Base-by-base conservation (phyloP, 2,329 filamentous ascomycete genomes). In the Esteya vermicola region DNA sequence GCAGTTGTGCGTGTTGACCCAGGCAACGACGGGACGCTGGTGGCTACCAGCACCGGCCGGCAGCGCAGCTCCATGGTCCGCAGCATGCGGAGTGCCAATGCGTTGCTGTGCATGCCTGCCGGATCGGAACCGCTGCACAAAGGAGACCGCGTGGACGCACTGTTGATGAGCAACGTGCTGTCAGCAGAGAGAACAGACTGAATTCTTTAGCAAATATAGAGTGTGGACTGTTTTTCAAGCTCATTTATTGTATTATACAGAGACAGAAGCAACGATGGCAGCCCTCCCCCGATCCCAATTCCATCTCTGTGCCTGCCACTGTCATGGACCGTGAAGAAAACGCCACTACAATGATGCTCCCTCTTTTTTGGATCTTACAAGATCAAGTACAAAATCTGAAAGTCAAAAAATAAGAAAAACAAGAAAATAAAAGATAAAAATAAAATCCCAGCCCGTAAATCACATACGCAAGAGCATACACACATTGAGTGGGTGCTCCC, bases 41-140 rank as follows among this genome's bases (percentile, higher is more conserved):
- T 73, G 44, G 91, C 86, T 0, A 73, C 64, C 23, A 94, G 85
- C 52, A 98, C 91, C 0, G 91, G 91, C 6, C 78, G 81, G 4
- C 91, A 98, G 63, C 70, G 91, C 38, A 96, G 89, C 57, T 93
- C 84, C 14, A 74, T 78, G 45, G 86, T 98, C 3, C 85, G 86
- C 0, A 96, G 89, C 57, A 67, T 96, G 49, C 83, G 80, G 45
- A 79, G 81, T 18, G 89, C 91, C 3, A 98, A 98, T 64, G 85
- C 82, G 4, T 59, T 98, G 51, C 60, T 96, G 20, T 83, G 81
- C 50, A 62, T 93, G 60, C 81, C 82, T 0, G 66, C 69, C 27
- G 73, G 75, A 3, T 65, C 76, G 26, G 76, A 75, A 6, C 66
- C 65, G n/a, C 54, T 86, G 41, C 67, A 64, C 35, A 82, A 81